These are phyloP conservation scores for Tinospora cordifolia DNA, from an alignment of 164 flowering plant genomes.

Conservation along the genomic window DNA sequence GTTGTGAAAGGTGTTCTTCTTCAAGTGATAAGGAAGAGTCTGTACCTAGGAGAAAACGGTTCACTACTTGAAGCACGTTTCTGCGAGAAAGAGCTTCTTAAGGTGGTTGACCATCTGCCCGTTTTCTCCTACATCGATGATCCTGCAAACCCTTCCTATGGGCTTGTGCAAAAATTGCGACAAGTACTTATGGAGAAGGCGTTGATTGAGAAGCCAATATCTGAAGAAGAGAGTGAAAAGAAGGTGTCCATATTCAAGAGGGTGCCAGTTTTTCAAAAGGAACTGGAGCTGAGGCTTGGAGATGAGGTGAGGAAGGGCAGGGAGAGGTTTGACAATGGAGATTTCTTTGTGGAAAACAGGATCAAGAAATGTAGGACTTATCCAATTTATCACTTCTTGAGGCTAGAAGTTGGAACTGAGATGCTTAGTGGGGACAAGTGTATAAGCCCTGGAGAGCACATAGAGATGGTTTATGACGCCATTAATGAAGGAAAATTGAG, in stretches of 20 bases:
- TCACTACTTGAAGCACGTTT: not conserved
- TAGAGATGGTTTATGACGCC: constrained; percentile 42
- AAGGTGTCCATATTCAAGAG: constrained; percentile 29
- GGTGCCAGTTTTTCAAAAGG: constrained; percentile 29
- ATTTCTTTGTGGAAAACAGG: not conserved
- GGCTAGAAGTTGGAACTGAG: constrained; percentile 35
- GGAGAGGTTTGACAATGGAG: not conserved
- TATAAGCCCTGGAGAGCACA: constrained; percentile 45
- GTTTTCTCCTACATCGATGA: constrained; percentile 7
- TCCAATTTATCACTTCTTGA: constrained; percentile 23
- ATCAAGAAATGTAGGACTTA: constrained; percentile 3
- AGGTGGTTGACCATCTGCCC: not conserved
- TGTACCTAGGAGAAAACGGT: not conserved
- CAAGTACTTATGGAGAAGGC: constrained; percentile 5
- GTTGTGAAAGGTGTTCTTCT: constrained; percentile 12
- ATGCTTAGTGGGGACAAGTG: constrained; percentile 38
- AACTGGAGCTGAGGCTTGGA: not conserved
- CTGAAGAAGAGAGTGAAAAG: not conserved
- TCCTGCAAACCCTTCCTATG: not conserved
- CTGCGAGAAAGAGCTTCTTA: constrained; percentile 3
- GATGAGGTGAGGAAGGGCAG: not conserved
- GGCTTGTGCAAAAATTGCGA: constrained; percentile 1
- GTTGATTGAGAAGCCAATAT: not conserved
- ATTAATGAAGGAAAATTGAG: constrained; percentile 38
- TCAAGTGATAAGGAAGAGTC: constrained; percentile 4